Evolutionary conservation across 23 red algal genomes (phyloP).

Genomic region (Chondrus crispus): DNA sequence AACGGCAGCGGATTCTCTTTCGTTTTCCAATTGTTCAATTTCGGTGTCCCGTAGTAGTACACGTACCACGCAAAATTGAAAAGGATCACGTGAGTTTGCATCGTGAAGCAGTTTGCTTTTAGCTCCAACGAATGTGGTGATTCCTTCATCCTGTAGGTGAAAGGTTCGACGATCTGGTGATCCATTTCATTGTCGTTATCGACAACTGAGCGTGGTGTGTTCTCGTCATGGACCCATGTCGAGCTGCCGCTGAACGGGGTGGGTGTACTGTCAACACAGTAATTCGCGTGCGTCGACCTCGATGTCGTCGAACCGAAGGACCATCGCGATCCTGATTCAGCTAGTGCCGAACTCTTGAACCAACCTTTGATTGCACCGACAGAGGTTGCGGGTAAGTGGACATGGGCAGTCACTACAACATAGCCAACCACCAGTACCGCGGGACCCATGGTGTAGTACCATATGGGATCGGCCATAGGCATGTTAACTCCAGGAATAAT

Average conservation of each 20-base stretch:
- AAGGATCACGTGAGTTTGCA: slow-evolving; percentile 78
- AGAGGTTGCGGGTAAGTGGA: slow-evolving; percentile 56
- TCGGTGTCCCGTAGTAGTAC: slow-evolving; percentile 65
- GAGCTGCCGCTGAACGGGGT: neutral
- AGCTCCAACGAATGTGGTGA: slow-evolving; percentile 39
- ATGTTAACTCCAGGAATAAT: neutral
- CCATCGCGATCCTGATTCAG: slow-evolving; percentile 15
- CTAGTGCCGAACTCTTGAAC: slow-evolving; percentile 22
- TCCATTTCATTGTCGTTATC: slow-evolving; percentile 64
- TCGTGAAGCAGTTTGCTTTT: slow-evolving; percentile 67
- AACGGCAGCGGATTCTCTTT: slow-evolving; percentile 67
- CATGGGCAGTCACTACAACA: slow-evolving; percentile 39
- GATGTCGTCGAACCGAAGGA: neutral
- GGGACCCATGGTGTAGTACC: slow-evolving; percentile 5
- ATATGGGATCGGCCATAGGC: neutral
- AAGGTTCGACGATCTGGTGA: slow-evolving; percentile 52
- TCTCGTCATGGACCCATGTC: neutral
- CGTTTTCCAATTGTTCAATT: slow-evolving; percentile 46
- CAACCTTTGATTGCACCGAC: slow-evolving; percentile 56
- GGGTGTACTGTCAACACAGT: no score
- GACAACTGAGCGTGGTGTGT: slow-evolving; percentile 22
- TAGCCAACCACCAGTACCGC: slow-evolving; percentile 45
- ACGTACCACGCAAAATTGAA: slow-evolving; percentile 90
- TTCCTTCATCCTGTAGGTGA: slow-evolving; percentile 67
- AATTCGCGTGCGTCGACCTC: neutral